These are phyloP conservation scores for Amanita pallidorosea DNA, from an alignment of 768 basidiomycete genomes.

Conservation along the genomic window DNA sequence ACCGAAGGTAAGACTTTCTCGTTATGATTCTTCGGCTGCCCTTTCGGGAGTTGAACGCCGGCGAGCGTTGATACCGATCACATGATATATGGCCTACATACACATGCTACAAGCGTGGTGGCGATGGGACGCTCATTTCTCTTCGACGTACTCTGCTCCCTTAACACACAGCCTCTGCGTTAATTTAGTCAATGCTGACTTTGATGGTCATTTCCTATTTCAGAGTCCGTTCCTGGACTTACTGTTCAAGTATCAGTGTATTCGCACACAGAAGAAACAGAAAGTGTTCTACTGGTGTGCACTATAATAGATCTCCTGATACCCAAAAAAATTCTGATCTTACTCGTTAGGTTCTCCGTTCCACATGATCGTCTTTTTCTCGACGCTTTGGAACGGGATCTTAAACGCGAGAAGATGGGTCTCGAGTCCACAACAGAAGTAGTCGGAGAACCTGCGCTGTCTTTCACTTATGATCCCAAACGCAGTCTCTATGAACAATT, in stretches of 20 bases:
- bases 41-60: too few relatives aligned
- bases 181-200: slow-evolving; percentile 6
- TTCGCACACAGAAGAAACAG: slow-evolving; percentile 97
- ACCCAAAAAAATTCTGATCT: neutral
- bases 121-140: neutral
- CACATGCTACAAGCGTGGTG: neutral
- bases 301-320: neutral
- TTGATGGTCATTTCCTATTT: slow-evolving; percentile 36
- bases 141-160: slow-evolving; percentile 3
- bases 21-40: neutral
- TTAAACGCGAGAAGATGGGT: slow-evolving; percentile 91
- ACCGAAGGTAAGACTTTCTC: slow-evolving; percentile 61
- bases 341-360: slow-evolving; percentile 73
- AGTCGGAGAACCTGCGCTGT: slow-evolving; percentile 71
- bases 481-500: slow-evolving; percentile 87
- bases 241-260: slow-evolving; percentile 93
- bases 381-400: slow-evolving; percentile 91
- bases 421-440: slow-evolving; percentile 71
- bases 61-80: neutral
- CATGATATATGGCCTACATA: neutral
- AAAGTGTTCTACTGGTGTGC: slow-evolving; percentile 96
- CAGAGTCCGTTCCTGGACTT: slow-evolving; percentile 90
- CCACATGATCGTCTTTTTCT: slow-evolving; percentile 96
- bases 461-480: slow-evolving; percentile 83
- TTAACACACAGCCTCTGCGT: neutral